Conservation (phyloP, 208 protist genomes). For the Crithidia expoeki region DNA sequence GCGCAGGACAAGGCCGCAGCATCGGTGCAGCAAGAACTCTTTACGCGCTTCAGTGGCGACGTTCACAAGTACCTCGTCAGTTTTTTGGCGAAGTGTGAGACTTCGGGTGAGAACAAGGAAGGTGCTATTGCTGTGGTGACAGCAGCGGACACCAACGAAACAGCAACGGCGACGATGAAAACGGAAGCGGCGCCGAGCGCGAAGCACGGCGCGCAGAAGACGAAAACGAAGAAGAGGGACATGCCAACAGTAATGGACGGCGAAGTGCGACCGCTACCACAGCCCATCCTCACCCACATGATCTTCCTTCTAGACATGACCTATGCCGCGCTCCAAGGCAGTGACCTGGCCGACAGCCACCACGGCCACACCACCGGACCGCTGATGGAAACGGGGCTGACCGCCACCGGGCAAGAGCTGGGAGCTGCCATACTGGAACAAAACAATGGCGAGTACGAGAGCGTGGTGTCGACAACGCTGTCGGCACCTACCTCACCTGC, state of each 20-base stretch:
- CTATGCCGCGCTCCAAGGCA: constrained; percentile 31
- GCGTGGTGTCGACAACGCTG: constrained; percentile 24
- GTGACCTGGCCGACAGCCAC: background rate
- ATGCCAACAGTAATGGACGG: background rate
- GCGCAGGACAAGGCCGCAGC: constrained; percentile 26
- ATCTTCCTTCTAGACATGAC: constrained; percentile 46
- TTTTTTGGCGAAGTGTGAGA: constrained; percentile 21
- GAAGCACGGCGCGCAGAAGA: no score
- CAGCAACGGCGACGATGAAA: background rate
- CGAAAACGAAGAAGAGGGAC: constrained; percentile 2
- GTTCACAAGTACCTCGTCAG: constrained; percentile 24
- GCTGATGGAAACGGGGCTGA: constrained; percentile 33
- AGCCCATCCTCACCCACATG: constrained; percentile 36
- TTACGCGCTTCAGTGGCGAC: constrained; percentile 34
- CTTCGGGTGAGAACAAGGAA: background rate
- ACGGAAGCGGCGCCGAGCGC: no score
- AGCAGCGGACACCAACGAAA: background rate
- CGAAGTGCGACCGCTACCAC: constrained; percentile 32
- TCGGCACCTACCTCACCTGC: constrained; percentile 30
- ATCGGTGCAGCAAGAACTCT: constrained; percentile 28
- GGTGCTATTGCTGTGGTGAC: background rate
- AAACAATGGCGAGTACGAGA: constrained; percentile 31
- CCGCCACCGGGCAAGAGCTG: constrained; percentile 23
- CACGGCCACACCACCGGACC: constrained; percentile 10
- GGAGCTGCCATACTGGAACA: constrained; percentile 24